Evolutionary conservation across 371 early-diverging fungal species (phyloP).

Genomic region (Rhizopus sp.): DNA sequence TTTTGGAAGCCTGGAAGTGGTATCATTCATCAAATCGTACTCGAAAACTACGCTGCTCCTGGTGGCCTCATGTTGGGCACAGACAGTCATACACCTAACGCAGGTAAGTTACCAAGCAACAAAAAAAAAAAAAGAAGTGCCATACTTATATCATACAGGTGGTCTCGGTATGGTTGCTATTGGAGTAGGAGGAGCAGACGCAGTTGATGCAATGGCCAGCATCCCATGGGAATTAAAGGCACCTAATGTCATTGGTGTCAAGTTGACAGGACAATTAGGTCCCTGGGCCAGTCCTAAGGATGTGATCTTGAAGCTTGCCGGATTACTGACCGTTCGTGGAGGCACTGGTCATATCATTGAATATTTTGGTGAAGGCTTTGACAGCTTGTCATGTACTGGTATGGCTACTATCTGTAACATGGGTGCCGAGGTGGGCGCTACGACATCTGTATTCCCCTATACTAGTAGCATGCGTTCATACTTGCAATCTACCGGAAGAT

Average conservation of each 20-base stretch:
- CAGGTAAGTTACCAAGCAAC: conserved; percentile 32
- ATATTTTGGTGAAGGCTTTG: conserved; percentile 90
- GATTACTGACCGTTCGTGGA: conserved; percentile 85
- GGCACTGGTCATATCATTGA: conserved; percentile 92
- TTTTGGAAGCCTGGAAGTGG: conserved; percentile 92
- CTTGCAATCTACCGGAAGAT: conserved; percentile 76
- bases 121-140: not conserved
- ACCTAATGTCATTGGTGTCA: conserved; percentile 93
- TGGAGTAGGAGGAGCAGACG: conserved; percentile 96
- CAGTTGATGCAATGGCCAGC: conserved; percentile 93
- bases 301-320: conserved; percentile 86
- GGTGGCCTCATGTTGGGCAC: conserved; percentile 92
- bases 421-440: conserved; percentile 95
- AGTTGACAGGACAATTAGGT: conserved; percentile 81
- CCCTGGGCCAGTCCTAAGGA: conserved; percentile 95
- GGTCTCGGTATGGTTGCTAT: conserved; percentile 92
- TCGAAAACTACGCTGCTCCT: conserved; percentile 94
- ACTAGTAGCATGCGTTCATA: conserved; percentile 79
- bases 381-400: conserved; percentile 87
- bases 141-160: conserved; percentile 60
- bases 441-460: conserved; percentile 91
- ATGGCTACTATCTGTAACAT: conserved; percentile 97
- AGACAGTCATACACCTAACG: conserved; percentile 80
- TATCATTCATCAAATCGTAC: conserved; percentile 92
- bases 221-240: conserved; percentile 95